phyloP scores from a whole-genome alignment of 108 stramenopile species.

The Skeletonema marinoi region DNA sequence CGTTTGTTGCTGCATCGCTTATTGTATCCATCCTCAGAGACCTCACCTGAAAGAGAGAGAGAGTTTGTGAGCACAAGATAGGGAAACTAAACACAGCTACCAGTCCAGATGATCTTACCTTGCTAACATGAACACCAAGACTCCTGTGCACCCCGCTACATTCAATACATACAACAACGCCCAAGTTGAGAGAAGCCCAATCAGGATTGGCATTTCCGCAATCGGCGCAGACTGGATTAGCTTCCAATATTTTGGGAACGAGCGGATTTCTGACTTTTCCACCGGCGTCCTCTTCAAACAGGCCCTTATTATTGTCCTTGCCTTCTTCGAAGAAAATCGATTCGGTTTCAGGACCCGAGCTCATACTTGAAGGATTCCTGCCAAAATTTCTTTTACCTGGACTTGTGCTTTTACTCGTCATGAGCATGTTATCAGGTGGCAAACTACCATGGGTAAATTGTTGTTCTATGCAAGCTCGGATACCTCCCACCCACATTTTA shows the following conservation, averaged over 20 bases:
- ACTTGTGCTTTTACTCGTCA: slow-evolving; percentile 24
- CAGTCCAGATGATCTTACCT: slow-evolving; percentile 73
- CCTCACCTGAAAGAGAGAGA: slow-evolving; percentile 51
- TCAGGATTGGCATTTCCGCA: slow-evolving; percentile 78
- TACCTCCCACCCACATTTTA: slow-evolving; percentile 84
- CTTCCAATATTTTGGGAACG: slow-evolving; percentile 62
- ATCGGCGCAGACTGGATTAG: slow-evolving; percentile 83
- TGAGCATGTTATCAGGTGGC: slow-evolving; percentile 39
- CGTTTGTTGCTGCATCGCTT: slow-evolving; percentile 59
- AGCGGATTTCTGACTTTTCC: slow-evolving; percentile 40
- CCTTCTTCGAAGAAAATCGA: slow-evolving; percentile 49
- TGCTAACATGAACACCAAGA: slow-evolving; percentile 96
- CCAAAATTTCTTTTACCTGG: slow-evolving; percentile 16
- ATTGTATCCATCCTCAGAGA: slow-evolving; percentile 77
- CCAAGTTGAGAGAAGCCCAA: slow-evolving; percentile 88
- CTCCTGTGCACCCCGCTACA: slow-evolving; percentile 98
- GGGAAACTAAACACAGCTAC: not conserved
- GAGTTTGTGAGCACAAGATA: slow-evolving; percentile 1
- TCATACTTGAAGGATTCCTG: not conserved
- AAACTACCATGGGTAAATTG: slow-evolving; percentile 76
- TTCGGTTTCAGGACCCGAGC: slow-evolving; percentile 30
- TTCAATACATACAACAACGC: slow-evolving; percentile 93
- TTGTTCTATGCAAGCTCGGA: slow-evolving; percentile 74
- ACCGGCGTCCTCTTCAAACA: slow-evolving; percentile 3
- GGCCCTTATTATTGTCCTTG: slow-evolving; percentile 14